Percentiles rank a stretch among this genome's conserved stretches.
Evolutionary conservation across 371 early-diverging fungal genomes (phyloP).

Genomic region (Mucor ambiguus): DNA sequence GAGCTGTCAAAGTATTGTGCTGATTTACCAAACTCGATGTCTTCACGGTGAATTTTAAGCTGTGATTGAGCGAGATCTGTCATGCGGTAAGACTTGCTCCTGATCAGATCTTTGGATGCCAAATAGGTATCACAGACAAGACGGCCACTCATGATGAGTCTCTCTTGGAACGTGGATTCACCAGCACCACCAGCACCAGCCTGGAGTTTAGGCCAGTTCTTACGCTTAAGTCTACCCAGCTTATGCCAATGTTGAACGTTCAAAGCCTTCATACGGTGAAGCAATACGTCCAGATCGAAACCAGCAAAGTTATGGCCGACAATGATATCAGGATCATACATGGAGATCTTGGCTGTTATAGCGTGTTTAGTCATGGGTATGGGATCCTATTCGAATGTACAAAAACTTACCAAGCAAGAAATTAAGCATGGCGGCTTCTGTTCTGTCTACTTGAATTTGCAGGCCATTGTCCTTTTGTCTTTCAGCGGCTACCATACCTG

Average conservation of each 20-base stretch:
- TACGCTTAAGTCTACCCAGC: constrained; percentile 77
- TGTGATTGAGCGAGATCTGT: constrained; percentile 77
- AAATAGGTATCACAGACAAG: constrained; percentile 95
- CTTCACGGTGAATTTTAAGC: constrained; percentile 82
- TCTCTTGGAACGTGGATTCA: constrained; percentile 76
- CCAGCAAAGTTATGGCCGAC: constrained; percentile 97
- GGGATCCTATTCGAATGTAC: not conserved
- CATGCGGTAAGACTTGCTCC: constrained; percentile 87
- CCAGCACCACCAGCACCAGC: constrained; percentile 83
- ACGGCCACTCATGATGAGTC: constrained; percentile 85
- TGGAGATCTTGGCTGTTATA: constrained; percentile 65
- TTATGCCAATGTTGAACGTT: constrained; percentile 63
- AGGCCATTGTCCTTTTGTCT: constrained; percentile 29
- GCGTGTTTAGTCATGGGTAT: not conserved
- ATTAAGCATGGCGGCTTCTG: constrained; percentile 70
- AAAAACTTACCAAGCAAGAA: constrained; percentile 61
- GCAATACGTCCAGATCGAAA: constrained; percentile 92
- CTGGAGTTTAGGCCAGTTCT: constrained; percentile 79
- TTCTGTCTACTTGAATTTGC: constrained; percentile 51
- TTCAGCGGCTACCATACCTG: constrained; percentile 43
- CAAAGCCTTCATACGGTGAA: constrained; percentile 89
- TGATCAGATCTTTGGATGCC: constrained; percentile 85
- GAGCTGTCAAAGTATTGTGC: constrained; percentile 70
- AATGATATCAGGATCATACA: constrained; percentile 91
- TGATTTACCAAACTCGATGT: constrained; percentile 84